Conservation (phyloP, 2,329 filamentous ascomycete genomes). For the Alternaria gaisen region DNA sequence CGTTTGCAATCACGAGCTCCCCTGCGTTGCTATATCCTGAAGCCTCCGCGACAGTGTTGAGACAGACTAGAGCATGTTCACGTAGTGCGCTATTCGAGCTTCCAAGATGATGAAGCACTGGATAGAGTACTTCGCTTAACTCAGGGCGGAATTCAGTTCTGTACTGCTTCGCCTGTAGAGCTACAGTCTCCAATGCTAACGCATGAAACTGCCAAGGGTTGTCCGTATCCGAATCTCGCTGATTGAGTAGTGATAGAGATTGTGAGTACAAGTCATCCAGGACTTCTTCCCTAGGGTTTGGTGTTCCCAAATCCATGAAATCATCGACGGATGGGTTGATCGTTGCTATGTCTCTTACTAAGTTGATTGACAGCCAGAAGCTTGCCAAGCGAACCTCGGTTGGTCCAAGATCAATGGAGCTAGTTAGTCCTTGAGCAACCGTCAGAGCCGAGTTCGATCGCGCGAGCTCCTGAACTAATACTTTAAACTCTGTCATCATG, state of each 20-base stretch:
- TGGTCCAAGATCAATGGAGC: conserved; percentile 66
- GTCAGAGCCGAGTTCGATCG: conserved; percentile 53
- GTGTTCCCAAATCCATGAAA: conserved; percentile 66
- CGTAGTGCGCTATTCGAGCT: conserved; percentile 74
- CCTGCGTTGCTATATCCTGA: conserved; percentile 80
- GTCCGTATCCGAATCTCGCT: conserved; percentile 46
- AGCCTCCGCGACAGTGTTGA: conserved; percentile 79
- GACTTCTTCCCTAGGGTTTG: conserved; percentile 41
- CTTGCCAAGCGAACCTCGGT: conserved; percentile 71
- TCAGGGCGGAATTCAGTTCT: conserved; percentile 78
- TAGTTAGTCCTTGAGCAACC: conserved; percentile 72
- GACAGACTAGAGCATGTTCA: conserved; percentile 80
- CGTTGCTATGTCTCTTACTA: conserved; percentile 68
- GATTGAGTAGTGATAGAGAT: conserved; percentile 68
- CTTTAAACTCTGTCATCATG: conserved; percentile 69
- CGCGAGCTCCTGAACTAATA: conserved; percentile 66
- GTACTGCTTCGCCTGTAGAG: conserved; percentile 75
- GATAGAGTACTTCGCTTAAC: conserved; percentile 90
- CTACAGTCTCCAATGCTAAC: conserved; percentile 81
- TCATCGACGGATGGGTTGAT: conserved; percentile 67
- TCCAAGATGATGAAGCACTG: conserved; percentile 86
- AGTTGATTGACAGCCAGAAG: conserved; percentile 81
- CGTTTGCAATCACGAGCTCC: conserved; percentile 85
- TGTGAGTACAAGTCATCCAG: conserved; percentile 74
- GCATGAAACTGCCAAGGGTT: conserved; percentile 78